These are phyloP conservation scores for Zoysia japonica DNA, from an alignment of 176 grass and related monocot species.

Conservation along the genomic window DNA sequence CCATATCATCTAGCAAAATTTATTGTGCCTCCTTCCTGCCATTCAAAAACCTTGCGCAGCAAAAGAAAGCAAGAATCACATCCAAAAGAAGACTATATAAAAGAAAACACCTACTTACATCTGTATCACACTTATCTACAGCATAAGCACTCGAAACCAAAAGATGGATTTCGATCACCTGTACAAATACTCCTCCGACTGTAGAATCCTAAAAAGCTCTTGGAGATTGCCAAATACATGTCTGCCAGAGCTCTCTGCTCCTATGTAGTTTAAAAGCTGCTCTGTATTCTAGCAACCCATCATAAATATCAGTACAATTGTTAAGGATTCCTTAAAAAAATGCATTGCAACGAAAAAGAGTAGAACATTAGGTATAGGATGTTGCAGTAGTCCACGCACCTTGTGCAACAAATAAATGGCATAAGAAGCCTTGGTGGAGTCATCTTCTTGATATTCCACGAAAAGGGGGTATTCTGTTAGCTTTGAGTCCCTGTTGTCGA, in stretches of 20 bases:
- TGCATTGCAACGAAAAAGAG: neutral
- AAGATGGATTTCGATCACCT: conserved; percentile 22
- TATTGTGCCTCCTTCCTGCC: conserved; percentile 13
- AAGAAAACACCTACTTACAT: conserved; percentile 33
- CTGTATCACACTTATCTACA: conserved; percentile 24
- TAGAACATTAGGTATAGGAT: neutral
- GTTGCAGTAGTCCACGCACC: conserved; percentile 31
- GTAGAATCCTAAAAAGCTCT: conserved; percentile 55
- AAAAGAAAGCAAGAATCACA: conserved; percentile 28
- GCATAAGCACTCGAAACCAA: conserved; percentile 1
- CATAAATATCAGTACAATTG: conserved; percentile 8
- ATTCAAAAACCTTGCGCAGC: conserved; percentile 47
- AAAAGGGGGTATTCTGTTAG: conserved; percentile 56
- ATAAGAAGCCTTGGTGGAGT: conserved; percentile 41
- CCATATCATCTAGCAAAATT: conserved; percentile 18
- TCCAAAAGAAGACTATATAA: conserved; percentile 7
- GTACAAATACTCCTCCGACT: conserved; percentile 51
- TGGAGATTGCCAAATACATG: conserved; percentile 55
- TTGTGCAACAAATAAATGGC: conserved; percentile 57
- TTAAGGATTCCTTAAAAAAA: neutral
- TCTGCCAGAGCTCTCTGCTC: conserved; percentile 43
- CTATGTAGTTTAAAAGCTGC: conserved; percentile 61
- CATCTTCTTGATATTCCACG: conserved; percentile 50
- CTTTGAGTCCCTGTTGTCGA: neutral
- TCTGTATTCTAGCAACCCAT: conserved; percentile 47